Conservation (phyloP, 2,329 filamentous ascomycete species). For the Cylindrodendrum hubeiense region DNA sequence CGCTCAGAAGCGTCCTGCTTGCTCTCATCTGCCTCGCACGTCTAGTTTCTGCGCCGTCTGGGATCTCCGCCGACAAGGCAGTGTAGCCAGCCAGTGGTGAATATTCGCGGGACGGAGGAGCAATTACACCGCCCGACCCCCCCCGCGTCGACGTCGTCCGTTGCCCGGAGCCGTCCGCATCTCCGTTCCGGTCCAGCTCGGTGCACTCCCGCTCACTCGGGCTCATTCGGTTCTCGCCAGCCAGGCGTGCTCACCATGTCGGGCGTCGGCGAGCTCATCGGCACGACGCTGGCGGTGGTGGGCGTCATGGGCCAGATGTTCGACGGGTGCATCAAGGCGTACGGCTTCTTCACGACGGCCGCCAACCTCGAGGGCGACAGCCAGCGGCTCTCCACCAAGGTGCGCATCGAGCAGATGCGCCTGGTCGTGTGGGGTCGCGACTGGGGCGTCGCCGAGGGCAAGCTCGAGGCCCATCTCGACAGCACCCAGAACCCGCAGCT, state of each 20-base stretch:
- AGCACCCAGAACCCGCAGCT: conserved; percentile 53
- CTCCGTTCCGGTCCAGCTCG: too few relatives aligned
- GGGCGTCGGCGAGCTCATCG: conserved; percentile 53
- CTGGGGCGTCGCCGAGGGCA: conserved; percentile 61
- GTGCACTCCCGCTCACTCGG: not conserved
- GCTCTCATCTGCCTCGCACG: too few relatives aligned
- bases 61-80: too few relatives aligned
- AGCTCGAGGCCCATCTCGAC: conserved; percentile 56
- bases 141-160: too few relatives aligned
- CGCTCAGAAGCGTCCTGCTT: too few relatives aligned
- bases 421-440: conserved; percentile 61
- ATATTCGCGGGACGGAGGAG: not conserved
- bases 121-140: not conserved
- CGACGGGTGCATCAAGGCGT: conserved; percentile 60
- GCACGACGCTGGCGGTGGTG: conserved; percentile 57
- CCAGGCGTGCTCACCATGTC: conserved; percentile 36
- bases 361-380: conserved; percentile 57
- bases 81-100: too few relatives aligned
- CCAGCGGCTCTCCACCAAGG: conserved; percentile 60
- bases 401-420: conserved; percentile 63
- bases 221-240: not conserved
- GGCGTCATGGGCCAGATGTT: conserved; percentile 61
- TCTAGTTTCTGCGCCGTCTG: not conserved
- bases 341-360: conserved; percentile 58
- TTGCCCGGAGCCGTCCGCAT: not conserved